Evolutionary conservation across 2,329 filamentous ascomycete species (phyloP).

Genomic region (Neocatenulostroma microsporum): DNA sequence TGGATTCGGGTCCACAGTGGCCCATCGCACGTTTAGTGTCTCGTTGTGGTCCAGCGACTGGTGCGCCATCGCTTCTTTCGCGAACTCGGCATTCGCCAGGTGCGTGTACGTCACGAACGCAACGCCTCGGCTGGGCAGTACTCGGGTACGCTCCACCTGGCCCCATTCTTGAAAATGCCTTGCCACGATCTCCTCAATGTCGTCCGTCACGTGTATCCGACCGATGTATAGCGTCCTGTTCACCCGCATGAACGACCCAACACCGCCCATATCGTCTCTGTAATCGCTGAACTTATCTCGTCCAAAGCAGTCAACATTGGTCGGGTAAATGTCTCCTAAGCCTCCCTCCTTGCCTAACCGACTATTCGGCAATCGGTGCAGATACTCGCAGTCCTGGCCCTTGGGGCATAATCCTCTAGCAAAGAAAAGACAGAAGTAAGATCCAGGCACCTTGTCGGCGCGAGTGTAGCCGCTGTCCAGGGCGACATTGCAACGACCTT

Average conservation of each 20-base stretch:
- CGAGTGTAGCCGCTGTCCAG: conserved; percentile 50
- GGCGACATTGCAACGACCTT: conserved; percentile 78
- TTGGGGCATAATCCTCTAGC: conserved; percentile 74
- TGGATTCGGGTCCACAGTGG: conserved; percentile 91
- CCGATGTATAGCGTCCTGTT: conserved; percentile 93
- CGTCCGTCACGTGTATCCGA: conserved; percentile 88
- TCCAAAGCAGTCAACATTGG: conserved; percentile 91
- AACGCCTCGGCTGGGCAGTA: conserved; percentile 81
- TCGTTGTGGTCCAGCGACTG: conserved; percentile 87
- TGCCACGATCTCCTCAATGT: conserved; percentile 92
- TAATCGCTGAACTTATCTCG: conserved; percentile 90
- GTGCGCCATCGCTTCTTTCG: conserved; percentile 78
- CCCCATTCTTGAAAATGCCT: conserved; percentile 97
- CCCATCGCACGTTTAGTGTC: conserved; percentile 93
- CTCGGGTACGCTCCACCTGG: conserved; percentile 75
- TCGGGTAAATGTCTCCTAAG: conserved; percentile 81
- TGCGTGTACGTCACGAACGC: conserved; percentile 93
- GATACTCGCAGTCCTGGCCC: conserved; percentile 86
- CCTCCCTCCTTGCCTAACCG: conserved; percentile 32
- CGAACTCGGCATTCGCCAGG: conserved; percentile 82
- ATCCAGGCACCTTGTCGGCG: conserved; percentile 49
- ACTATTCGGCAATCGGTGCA: conserved; percentile 72
- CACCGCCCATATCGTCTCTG: conserved; percentile 94
- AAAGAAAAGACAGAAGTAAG: conserved; percentile 90
- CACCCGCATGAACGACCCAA: conserved; percentile 86